phyloP scores from a whole-genome alignment of 2,329 filamentous ascomycete genomes.

The Nannizziopsis barbatae region DNA sequence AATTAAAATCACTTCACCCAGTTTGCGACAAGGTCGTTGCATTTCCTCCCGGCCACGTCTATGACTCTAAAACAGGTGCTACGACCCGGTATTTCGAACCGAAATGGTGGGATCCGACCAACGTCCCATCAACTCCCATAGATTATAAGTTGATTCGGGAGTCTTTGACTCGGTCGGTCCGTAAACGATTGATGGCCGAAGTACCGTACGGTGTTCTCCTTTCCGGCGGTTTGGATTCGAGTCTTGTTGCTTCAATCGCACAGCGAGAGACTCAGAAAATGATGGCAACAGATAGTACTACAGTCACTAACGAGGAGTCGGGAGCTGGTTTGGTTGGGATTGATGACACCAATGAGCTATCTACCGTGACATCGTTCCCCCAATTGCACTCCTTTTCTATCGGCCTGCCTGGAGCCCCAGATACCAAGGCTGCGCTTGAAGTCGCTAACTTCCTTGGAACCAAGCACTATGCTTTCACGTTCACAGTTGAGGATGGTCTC shows the following conservation, averaged over 20 bases:
- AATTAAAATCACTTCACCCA: slow-evolving; percentile 83
- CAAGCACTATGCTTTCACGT: slow-evolving; percentile 96
- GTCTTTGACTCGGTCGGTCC: slow-evolving; percentile 77
- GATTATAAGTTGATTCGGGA: slow-evolving; percentile 73
- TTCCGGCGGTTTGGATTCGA: slow-evolving; percentile 91
- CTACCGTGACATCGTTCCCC: slow-evolving; percentile 79
- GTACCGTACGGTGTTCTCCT: slow-evolving; percentile 94
- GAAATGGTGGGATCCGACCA: slow-evolving; percentile 76
- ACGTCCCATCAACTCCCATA: slow-evolving; percentile 66
- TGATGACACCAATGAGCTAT: slow-evolving; percentile 80
- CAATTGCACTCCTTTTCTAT: slow-evolving; percentile 99
- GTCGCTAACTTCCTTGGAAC: slow-evolving; percentile 95
- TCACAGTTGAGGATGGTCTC: slow-evolving; percentile 93
- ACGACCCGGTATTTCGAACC: slow-evolving; percentile 84
- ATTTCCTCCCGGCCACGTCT: slow-evolving; percentile 92
- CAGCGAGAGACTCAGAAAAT: slow-evolving; percentile 80
- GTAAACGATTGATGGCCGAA: slow-evolving; percentile 97
- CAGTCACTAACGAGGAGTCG: slow-evolving; percentile 34
- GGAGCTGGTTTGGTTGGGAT: slow-evolving; percentile 64
- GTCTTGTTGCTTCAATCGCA: slow-evolving; percentile 85
- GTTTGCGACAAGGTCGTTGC: slow-evolving; percentile 92
- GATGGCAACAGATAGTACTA: slow-evolving; percentile 47
- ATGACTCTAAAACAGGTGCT: slow-evolving; percentile 81
- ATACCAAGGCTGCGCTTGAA: slow-evolving; percentile 81
- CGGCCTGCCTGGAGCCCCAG: slow-evolving; percentile 81